phyloP scores from a whole-genome alignment of 768 basidiomycete species.

The Crucibulum laeve region DNA sequence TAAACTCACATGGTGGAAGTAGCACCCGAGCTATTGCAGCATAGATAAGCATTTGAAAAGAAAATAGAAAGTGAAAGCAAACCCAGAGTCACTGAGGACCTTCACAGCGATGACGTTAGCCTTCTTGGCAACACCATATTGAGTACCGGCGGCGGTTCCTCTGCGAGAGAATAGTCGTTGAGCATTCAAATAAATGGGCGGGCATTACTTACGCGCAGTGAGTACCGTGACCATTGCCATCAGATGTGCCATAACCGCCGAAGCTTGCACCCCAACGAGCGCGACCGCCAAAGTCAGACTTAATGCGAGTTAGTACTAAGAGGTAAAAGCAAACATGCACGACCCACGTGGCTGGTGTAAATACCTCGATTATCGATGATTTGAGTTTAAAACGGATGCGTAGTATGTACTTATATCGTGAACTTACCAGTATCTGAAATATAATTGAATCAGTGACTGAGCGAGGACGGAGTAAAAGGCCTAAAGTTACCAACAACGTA shows the following conservation, averaged over 20 bases:
- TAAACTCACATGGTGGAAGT: constrained; percentile 12
- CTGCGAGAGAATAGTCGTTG: constrained; percentile 1
- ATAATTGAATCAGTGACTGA: background rate
- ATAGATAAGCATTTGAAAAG: background rate
- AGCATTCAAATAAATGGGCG: background rate
- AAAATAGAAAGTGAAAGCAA: constrained; percentile 1
- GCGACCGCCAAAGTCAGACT: constrained; percentile 34
- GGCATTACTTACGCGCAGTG: constrained; percentile 21
- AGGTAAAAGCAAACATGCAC: background rate
- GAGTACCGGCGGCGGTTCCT: constrained; percentile 19
- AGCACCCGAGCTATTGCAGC: constrained; percentile 7
- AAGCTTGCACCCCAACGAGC: constrained; percentile 32
- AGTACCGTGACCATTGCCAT: constrained; percentile 37
- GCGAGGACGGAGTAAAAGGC: background rate
- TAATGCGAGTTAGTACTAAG: background rate
- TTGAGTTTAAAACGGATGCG: background rate
- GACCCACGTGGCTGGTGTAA: constrained; percentile 16
- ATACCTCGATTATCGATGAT: constrained; percentile 14
- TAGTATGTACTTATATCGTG: background rate
- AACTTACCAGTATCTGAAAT: constrained; percentile 17
- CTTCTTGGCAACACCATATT: constrained; percentile 21
- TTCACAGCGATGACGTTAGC: constrained; percentile 36
- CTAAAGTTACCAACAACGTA: constrained; percentile 28
- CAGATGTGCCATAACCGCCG: constrained; percentile 19
- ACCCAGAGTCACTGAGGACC: constrained; percentile 29